These are phyloP conservation scores for Venturia effusa DNA, from an alignment of 2,329 filamentous ascomycete species.

Conservation along the genomic window DNA sequence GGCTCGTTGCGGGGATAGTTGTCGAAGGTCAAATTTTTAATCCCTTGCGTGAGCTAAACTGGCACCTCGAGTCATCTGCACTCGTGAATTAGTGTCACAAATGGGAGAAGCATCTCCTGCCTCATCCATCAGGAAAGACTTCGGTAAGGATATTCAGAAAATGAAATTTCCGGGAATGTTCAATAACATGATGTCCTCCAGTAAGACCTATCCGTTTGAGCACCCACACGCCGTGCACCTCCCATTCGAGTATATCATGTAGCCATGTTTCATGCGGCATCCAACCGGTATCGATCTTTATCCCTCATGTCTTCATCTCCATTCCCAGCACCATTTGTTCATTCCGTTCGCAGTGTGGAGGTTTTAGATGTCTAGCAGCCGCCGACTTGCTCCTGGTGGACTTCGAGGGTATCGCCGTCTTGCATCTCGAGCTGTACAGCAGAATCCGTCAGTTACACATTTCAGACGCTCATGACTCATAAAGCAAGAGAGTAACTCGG, in stretches of 20 bases:
- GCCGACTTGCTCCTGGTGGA: constrained; percentile 96
- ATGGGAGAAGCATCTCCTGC: neutral
- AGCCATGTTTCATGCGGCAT: neutral
- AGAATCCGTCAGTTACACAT: neutral
- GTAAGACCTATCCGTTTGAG: neutral
- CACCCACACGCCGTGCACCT: neutral
- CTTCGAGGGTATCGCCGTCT: constrained; percentile 91
- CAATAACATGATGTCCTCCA: neutral
- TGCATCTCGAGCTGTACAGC: constrained; percentile 71
- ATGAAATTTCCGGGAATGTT: neutral
- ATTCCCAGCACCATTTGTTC: neutral
- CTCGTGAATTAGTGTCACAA: neutral
- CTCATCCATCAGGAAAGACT: neutral
- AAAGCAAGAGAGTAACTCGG: neutral
- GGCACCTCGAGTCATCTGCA: neutral
- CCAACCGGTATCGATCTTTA: neutral
- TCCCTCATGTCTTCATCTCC: neutral
- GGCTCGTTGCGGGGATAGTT: neutral
- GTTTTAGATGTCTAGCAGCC: constrained; percentile 32
- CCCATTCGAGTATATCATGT: neutral
- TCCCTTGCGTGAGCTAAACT: neutral
- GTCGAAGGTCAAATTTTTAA: neutral
- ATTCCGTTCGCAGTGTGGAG: neutral
- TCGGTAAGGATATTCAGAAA: neutral
- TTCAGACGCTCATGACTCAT: neutral